phyloP scores from a whole-genome alignment of 2,329 filamentous ascomycete species.

The Trichoderma sp. region DNA sequence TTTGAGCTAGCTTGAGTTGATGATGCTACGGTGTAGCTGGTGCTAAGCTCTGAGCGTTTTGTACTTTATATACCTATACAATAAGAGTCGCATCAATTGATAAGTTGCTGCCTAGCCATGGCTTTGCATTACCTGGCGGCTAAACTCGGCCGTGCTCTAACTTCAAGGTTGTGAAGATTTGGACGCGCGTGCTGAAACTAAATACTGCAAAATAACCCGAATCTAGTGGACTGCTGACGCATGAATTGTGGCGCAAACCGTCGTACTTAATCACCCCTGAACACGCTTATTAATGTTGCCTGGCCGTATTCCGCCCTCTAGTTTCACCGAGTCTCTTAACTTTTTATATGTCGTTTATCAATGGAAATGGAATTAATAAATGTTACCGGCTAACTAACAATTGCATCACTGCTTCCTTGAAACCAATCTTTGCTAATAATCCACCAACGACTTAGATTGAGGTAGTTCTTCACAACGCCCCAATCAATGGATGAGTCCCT shows the following conservation, averaged over 20 bases:
- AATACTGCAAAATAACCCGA: background rate
- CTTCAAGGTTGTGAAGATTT: background rate
- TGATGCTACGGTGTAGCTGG: background rate
- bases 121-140: background rate
- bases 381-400: background rate
- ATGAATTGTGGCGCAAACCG: background rate
- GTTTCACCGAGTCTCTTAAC: background rate
- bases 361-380: background rate
- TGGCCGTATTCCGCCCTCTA: background rate
- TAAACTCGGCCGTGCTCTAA: background rate
- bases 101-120: background rate
- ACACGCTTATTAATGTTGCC: background rate
- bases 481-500: background rate
- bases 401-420: background rate
- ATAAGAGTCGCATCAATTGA: background rate
- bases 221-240: background rate
- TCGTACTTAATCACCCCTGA: background rate
- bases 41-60: background rate
- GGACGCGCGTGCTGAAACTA: background rate
- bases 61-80: background rate
- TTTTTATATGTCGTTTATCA: background rate
- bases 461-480: too few relatives aligned
- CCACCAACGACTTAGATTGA: background rate
- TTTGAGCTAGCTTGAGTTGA: background rate
- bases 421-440: background rate